A percentile compares a stretch with the other conserved stretches of the same genome.
These are phyloP conservation scores for Solanum sitiens DNA, from an alignment of 257 asterid species.

Conservation along the genomic window DNA sequence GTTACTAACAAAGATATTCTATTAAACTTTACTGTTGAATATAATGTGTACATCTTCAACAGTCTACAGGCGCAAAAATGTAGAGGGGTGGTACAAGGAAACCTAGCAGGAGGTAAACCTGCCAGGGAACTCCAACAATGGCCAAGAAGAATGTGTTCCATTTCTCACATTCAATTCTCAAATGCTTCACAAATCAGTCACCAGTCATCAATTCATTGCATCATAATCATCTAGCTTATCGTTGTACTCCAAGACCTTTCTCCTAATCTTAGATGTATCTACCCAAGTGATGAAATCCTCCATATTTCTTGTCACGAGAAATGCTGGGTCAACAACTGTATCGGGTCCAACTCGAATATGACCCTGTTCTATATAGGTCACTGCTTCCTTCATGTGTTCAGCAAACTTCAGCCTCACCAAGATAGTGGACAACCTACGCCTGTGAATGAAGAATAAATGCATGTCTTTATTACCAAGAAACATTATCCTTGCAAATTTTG, in stretches of 20 bases:
- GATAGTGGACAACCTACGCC: slow-evolving; percentile 79
- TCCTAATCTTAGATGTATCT: slow-evolving; percentile 81
- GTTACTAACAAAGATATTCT: background rate
- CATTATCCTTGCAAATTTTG: background rate
- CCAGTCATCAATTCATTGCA: slow-evolving; percentile 39
- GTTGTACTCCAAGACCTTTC: slow-evolving; percentile 78
- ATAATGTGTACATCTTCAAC: background rate
- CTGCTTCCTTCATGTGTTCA: slow-evolving; percentile 84
- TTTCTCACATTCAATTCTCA: background rate
- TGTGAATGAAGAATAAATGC: slow-evolving; percentile 9
- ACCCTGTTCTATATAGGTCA: slow-evolving; percentile 89
- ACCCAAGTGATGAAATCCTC: slow-evolving; percentile 95
- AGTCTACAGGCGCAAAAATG: background rate
- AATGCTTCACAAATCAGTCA: background rate
- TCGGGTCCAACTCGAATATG: slow-evolving; percentile 97
- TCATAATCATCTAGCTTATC: slow-evolving; percentile 87
- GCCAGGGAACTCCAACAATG: background rate
- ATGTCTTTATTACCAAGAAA: background rate
- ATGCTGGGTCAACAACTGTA: slow-evolving; percentile 72
- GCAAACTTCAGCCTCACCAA: slow-evolving; percentile 66
- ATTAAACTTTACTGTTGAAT: background rate
- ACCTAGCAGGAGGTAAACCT: background rate
- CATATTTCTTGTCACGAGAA: slow-evolving; percentile 81
- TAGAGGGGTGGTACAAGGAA: background rate
- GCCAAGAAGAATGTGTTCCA: background rate